Evolutionary conservation across 441 rosid species (phyloP).

Genomic region (Theobroma grandiflorum): DNA sequence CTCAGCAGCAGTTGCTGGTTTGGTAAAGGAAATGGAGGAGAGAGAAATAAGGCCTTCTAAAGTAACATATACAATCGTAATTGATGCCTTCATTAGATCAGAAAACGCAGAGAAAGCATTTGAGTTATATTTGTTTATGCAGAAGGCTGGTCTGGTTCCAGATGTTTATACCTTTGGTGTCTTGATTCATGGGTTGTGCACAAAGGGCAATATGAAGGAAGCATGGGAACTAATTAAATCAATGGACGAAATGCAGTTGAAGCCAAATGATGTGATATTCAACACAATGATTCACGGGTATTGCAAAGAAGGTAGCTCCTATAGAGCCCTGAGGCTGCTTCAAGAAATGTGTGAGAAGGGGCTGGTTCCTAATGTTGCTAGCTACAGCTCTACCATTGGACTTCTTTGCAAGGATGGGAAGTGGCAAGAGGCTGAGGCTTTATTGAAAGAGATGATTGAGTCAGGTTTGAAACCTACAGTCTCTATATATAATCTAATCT

Average conservation of each 20-base stretch:
- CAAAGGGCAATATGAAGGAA: slow-evolving; percentile 71
- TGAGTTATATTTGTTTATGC: slow-evolving; percentile 59
- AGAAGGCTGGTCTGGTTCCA: slow-evolving; percentile 63
- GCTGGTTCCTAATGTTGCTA: slow-evolving; percentile 68
- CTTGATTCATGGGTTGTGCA: slow-evolving; percentile 75
- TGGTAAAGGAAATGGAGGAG: slow-evolving; percentile 84
- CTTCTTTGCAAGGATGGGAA: slow-evolving; percentile 70
- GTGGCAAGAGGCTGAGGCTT: slow-evolving; percentile 62
- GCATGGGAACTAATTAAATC: slow-evolving; percentile 64
- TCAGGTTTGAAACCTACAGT: slow-evolving; percentile 55
- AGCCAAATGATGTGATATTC: slow-evolving; percentile 69
- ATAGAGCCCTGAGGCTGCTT: slow-evolving; percentile 64
- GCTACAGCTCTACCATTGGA: slow-evolving; percentile 60
- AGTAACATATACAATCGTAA: slow-evolving; percentile 72
- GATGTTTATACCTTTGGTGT: slow-evolving; percentile 66
- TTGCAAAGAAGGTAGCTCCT: slow-evolving; percentile 72
- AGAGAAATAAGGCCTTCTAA: slow-evolving; percentile 73
- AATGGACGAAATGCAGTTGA: slow-evolving; percentile 50
- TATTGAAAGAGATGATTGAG: slow-evolving; percentile 59
- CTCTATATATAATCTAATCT: slow-evolving; percentile 51
- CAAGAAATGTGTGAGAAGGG: slow-evolving; percentile 63
- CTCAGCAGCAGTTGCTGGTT: slow-evolving; percentile 42
- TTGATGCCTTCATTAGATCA: slow-evolving; percentile 52
- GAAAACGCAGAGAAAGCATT: slow-evolving; percentile 71
- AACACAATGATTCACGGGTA: slow-evolving; percentile 76